A percentile compares a stretch with the other conserved stretches of the same genome.
Conservation (phyloP, 495 filamentous ascomycete species). For the Hypomontagnella monticulosa region DNA sequence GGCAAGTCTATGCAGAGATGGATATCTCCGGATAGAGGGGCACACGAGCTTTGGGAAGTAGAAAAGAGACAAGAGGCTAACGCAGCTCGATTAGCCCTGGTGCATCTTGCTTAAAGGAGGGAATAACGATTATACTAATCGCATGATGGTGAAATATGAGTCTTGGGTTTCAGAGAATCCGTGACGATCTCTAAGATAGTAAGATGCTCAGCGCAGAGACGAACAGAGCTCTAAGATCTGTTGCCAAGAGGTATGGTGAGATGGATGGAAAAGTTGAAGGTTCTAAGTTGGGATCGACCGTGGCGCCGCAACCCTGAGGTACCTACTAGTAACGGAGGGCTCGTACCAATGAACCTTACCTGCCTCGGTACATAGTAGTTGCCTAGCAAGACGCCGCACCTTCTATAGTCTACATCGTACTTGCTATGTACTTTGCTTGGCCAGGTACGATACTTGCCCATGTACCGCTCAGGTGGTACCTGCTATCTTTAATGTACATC, state of each 20-base stretch:
- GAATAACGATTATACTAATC: conserved; percentile 6
- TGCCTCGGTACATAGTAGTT: too few relatives aligned
- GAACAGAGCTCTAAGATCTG: conserved; percentile 3
- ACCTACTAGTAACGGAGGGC: background rate
- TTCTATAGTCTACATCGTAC: too few relatives aligned
- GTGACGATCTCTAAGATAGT: background rate
- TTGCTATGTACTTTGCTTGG: too few relatives aligned
- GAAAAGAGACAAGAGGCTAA: conserved; percentile 2
- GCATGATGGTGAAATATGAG: background rate
- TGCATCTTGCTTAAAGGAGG: conserved; percentile 21
- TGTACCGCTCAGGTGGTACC: too few relatives aligned
- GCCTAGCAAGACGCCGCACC: background rate
- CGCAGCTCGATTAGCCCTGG: conserved; percentile 4
- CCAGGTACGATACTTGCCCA: too few relatives aligned
- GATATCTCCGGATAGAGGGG: conserved; percentile 36
- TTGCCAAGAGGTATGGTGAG: background rate
- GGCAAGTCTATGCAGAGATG: conserved; percentile 6
- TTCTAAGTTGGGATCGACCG: conserved; percentile 11
- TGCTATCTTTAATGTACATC: too few relatives aligned
- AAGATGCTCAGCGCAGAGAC: background rate
- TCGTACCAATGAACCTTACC: background rate
- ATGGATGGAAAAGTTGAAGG: conserved; percentile 4
- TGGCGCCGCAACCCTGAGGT: background rate
- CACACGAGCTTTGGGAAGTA: conserved; percentile 14
- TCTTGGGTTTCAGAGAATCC: background rate